A percentile compares a stretch with the other conserved stretches of the same genome.
Conservation (phyloP, 257 asterid species). For the Jacaranda copaia region DNA sequence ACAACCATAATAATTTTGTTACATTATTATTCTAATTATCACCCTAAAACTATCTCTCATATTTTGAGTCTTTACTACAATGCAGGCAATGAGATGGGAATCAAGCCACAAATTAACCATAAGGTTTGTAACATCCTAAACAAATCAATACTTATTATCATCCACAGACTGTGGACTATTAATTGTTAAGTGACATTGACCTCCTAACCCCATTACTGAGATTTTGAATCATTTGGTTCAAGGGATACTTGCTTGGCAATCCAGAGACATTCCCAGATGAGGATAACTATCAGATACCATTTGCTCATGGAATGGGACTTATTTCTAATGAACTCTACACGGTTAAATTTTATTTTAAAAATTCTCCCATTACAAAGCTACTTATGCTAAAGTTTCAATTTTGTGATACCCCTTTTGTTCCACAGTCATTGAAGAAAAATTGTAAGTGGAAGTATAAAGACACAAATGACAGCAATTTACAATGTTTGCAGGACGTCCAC, state of each 20-base stretch:
- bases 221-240: conserved; percentile 1
- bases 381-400: background rate
- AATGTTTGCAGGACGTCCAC: conserved; percentile 34
- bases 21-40: too few species aligned
- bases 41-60: too few species aligned
- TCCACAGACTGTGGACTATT: too few species aligned
- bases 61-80: background rate
- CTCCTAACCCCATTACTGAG: too few species aligned
- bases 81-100: conserved; percentile 43
- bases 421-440: conserved; percentile 45
- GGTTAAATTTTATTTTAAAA: conserved; percentile 14
- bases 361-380: background rate
- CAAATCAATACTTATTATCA: too few species aligned
- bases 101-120: conserved; percentile 30
- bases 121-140: conserved; percentile 37
- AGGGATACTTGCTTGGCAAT: conserved; percentile 60
- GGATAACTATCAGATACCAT: conserved; percentile 42
- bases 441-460: conserved; percentile 44
- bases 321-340: conserved; percentile 51
- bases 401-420: background rate
- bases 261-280: conserved; percentile 42
- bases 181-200: too few species aligned
- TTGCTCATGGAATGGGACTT: conserved; percentile 23
- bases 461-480: conserved; percentile 38
- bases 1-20: too few species aligned